These are phyloP conservation scores for Sporothrix luriei DNA, from an alignment of 2,329 filamentous ascomycete species.

Conservation along the genomic window DNA sequence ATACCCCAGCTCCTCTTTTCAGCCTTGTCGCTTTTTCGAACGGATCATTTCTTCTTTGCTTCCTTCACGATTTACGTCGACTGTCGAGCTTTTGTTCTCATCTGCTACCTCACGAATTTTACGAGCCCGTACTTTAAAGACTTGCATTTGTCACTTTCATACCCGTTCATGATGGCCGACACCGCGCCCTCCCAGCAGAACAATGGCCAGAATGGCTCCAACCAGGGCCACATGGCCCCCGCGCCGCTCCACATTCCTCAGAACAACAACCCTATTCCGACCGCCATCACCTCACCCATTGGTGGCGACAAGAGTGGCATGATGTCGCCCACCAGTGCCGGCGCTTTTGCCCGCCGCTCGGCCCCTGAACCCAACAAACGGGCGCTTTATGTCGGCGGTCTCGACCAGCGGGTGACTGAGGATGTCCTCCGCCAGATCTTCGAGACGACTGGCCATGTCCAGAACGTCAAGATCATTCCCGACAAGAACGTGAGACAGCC, in stretches of 20 bases:
- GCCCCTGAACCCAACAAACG: constrained; percentile 98
- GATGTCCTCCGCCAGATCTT: constrained; percentile 97
- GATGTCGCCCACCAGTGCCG: constrained; percentile 82
- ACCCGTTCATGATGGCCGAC: constrained; percentile 70
- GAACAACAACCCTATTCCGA: constrained; percentile 94
- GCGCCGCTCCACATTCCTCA: constrained; percentile 91
- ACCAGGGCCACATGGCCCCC: constrained; percentile 80
- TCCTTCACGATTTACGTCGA: constrained; percentile 24
- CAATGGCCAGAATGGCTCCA: constrained; percentile 67
- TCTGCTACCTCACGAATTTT: constrained; percentile 36
- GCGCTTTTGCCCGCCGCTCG: constrained; percentile 80
- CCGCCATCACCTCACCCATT: constrained; percentile 86
- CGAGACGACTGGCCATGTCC: constrained; percentile 96
- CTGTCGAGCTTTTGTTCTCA: constrained; percentile 42
- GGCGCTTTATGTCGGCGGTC: constrained; percentile 90
- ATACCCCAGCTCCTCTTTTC: constrained; percentile 27
- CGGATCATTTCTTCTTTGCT: neutral
- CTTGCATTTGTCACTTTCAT: constrained; percentile 21
- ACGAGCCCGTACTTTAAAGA: constrained; percentile 21
- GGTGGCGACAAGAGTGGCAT: constrained; percentile 66
- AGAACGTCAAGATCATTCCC: constrained; percentile 98
- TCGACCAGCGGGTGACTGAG: constrained; percentile 93
- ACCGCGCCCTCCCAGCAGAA: constrained; percentile 68
- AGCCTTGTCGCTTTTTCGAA: constrained; percentile 28
- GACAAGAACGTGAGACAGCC: constrained; percentile 89